Base-by-base conservation (phyloP, 202 grass and related monocot species). In the Bolboschoenoplectus hybrid region DNA sequence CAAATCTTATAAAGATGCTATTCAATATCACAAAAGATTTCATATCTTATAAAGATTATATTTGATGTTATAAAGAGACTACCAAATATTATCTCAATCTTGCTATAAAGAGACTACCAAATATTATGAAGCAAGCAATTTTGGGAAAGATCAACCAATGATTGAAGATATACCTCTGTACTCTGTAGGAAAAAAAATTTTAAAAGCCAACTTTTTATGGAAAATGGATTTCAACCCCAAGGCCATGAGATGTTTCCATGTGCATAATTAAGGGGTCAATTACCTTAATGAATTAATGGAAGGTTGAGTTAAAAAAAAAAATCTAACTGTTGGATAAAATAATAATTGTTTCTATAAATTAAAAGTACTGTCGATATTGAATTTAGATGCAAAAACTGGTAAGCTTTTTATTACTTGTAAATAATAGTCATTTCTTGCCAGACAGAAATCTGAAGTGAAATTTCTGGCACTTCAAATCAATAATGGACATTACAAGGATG, bases 81-180 rank as follows among this genome's bases (percentile, higher is more conserved):
- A 44, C 43, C 43, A 44, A 35, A 66, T 66, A 66, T 38, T 66
- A 38, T 66, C 32, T 66, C 63, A 39, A 66, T 66, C 63, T 66
- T 66, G 10, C 34, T 36, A 4, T 34, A 64, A 16, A 43, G 0
- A 9, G 9, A 12, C 63, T 66, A 10, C 32, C 43, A 44, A 44
- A 5, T 44, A 5, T 26, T 5, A 67, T 67, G 36, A 67, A 40
- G 36, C 36, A 14, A 40, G 34, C 12, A 68, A 6, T 2, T 71
- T 38, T 3, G 16, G 40, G 40, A 43, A 17, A 43, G 0, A 16
- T 43, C 1, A 14, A 36, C 35, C 64, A 1, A 67, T 39, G 35
- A 12, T 14, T 38, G 6, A n/a, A 45, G 14, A 44, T n/a, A 45
- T 17, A 12, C 16, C 39, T n/a, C 4, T 17, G n/a, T 70, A 44